Evolutionary conservation across 192 early-diverging fungal species (phyloP).

Genomic region (Endogone sp.): DNA sequence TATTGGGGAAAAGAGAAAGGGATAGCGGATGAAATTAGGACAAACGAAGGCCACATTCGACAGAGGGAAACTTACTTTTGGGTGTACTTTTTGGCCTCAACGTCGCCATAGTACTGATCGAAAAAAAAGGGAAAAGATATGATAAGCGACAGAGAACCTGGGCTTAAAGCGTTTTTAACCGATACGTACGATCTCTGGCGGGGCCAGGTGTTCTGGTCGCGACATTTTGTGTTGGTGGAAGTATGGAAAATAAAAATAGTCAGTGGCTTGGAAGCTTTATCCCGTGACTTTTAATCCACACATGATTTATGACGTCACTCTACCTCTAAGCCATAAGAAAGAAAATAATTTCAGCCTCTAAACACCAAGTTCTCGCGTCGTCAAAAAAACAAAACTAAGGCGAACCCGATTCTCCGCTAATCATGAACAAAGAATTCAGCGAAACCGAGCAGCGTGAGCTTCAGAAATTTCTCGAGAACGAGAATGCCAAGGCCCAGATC

Average conservation of each 20-base stretch:
- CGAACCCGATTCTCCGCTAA: too few species aligned
- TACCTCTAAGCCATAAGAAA: too few species aligned
- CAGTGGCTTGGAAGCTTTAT: too few species aligned
- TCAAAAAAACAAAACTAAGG: too few species aligned
- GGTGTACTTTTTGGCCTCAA: constrained; percentile 93
- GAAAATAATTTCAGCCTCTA: too few species aligned
- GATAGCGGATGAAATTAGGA: background rate
- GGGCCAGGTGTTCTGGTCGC: constrained; percentile 93
- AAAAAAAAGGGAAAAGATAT: constrained; percentile 4
- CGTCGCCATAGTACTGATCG: constrained; percentile 86
- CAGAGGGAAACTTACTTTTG: constrained; percentile 56
- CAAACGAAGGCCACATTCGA: background rate
- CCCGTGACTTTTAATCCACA: too few species aligned
- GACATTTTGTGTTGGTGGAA: constrained; percentile 60
- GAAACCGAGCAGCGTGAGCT: constrained; percentile 39
- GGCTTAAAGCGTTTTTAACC: too few species aligned
- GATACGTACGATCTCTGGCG: constrained; percentile 88
- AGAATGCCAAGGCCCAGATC: constrained; percentile 38
- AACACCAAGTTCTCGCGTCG: too few species aligned
- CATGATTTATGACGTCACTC: too few species aligned
- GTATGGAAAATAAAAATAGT: too few species aligned
- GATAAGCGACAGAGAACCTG: background rate
- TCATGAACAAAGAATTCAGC: constrained; percentile 15
- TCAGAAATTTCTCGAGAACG: constrained; percentile 31
- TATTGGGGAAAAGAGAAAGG: background rate